Conservation (phyloP, 306 rosid species). For the Leucaena leucocephala region DNA sequence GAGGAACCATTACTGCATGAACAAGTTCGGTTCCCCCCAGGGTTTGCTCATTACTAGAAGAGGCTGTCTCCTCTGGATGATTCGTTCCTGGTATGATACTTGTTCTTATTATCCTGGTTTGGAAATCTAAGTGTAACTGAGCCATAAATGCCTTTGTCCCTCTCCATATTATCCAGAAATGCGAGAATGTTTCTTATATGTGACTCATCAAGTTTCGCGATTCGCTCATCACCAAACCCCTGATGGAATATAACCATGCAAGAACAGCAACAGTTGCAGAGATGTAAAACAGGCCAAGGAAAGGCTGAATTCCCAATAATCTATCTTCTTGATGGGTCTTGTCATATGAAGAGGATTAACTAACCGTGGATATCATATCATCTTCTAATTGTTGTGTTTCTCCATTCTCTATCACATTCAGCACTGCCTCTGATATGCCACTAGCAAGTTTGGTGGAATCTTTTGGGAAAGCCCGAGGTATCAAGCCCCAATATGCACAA, state of each 20-base stretch:
- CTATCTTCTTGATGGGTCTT: not conserved
- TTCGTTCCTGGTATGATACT: constrained; percentile 8
- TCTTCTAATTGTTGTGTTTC: constrained; percentile 5
- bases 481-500: constrained; percentile 10
- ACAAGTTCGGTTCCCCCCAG: constrained; percentile 23
- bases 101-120: constrained; percentile 7
- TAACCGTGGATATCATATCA: not conserved
- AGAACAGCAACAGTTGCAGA: constrained; percentile 22
- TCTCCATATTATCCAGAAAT: not conserved
- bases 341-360: not conserved
- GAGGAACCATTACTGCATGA: constrained; percentile 24
- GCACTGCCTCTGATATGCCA: constrained; percentile 18
- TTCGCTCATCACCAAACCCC: not conserved
- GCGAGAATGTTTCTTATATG: not conserved
- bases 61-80: constrained; percentile 8
- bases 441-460: not conserved
- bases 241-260: constrained; percentile 13
- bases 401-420: constrained; percentile 10
- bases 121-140: not conserved
- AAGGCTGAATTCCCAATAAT: constrained; percentile 4
- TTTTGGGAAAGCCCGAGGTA: not conserved
- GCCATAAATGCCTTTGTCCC: not conserved
- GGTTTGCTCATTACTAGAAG: constrained; percentile 27
- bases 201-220: not conserved
- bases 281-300: constrained; percentile 18